Evolutionary conservation across 805 yeast genomes (phyloP), one percentile per base, ranked within the genome.

Genomic region (Saturnispora galanensis): DNA sequence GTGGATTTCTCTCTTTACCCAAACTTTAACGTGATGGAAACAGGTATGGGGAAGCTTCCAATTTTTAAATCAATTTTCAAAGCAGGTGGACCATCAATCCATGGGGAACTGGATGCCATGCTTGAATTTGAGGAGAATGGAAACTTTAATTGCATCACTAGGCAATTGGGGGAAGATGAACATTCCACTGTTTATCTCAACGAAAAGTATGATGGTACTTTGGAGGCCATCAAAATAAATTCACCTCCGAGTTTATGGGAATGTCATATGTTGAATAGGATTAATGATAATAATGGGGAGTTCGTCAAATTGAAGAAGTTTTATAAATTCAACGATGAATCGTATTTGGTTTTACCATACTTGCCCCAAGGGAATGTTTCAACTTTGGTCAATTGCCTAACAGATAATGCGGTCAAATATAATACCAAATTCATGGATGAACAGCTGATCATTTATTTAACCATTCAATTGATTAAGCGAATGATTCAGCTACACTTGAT

Each of bases 211-310:
- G 70, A 75, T 48, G 86, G 84, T 1, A 56, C 62, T 1, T 55
- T 73, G 31, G 72, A 69, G 41, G 95, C 96, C 0, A 62, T 88
- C 42, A 88, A 88, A 56, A 74, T 82, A 11, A 87, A 83, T 55
- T 68, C 70, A 13, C 86, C 90, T 0, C 65, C 84, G 0, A 73
- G 76, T 38, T 67, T 75, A 4, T 87, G 96, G 96, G 96, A 88
- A 60, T 84, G 72, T 54, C 86, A 84, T 57, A 77, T 85, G 13
- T 63, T 86, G 51, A 71, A 66, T 31, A 79, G 78, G 52, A 66
- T 84, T 1, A 76, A 76, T 44, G 57, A 79, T 65, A 36, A 47
- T 1, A 31, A 41, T 51, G 35, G 50, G 11, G 26, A 29, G 12
- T 54, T 58, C 28, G 68, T 84, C 1, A 56, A 62, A 10, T 76